Evolutionary conservation across 495 filamentous ascomycete species (phyloP), one percentile per base, ranked within the genome.

Genomic region (Astrothelium macrocarpum): DNA sequence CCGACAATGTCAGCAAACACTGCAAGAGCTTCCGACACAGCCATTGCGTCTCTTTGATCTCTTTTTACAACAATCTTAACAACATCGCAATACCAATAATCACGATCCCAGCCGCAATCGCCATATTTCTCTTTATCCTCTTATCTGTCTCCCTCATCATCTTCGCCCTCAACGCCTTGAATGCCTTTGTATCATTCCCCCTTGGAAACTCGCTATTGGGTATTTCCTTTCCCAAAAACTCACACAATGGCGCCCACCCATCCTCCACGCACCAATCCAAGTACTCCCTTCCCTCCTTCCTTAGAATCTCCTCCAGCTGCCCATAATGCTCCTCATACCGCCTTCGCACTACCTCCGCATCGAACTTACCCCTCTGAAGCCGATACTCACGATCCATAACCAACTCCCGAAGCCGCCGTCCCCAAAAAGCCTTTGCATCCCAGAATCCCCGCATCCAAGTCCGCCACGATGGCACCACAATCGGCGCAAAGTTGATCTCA

Each of bases 291-390:
- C 61, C 49, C 42, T 65, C 32, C 45, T 39, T n/a, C 36, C n/a
- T 43, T 28, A 62, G 28, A 59, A 62, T n/a, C 16, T 28, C 39
- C 23, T 63, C 53, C 18, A 68, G 20, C 58, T 56, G n/a, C 39
- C 25, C 59, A 49, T 65, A 65, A 49, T 68, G 66, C 66, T 68
- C 46, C n/a, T 42, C n/a, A 53, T 63, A 63, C 60, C 39, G 70
- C 64, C 49, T 42, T 26, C 29, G 59, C n/a, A 46, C 53, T 23
- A 9, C 25, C 49, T 64, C 58, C 1, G 26, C 28, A 7, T 29
- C 20, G 29, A 64, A 59, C 49, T 14, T 5, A 39, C 14, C 5
- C 5, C 59, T 59, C 1, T 29, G n/a, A 12, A 49, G 34, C 45
- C n/a, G 4, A 39, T 29, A 64, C 16, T 18, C 45, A 49, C 2